Conservation (phyloP, 352 stramenopile species). For the Aphanomyces cochlioides region DNA sequence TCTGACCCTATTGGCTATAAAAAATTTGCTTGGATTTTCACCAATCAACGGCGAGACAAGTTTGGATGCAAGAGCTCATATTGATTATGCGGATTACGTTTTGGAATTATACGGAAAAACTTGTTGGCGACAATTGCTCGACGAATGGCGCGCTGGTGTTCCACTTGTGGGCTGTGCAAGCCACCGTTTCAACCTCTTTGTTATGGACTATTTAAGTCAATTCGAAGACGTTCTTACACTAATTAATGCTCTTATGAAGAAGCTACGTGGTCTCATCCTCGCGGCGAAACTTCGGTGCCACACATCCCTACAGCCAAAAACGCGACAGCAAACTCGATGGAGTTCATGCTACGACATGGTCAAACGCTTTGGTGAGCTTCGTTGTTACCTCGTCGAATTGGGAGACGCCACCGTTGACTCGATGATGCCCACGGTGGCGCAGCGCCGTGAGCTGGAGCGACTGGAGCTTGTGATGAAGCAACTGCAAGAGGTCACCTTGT, state of each 20-base stretch:
- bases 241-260: not conserved
- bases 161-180: not conserved
- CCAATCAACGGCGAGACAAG: not conserved
- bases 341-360: not conserved
- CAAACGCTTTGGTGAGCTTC: not conserved
- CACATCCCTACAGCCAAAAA: not conserved
- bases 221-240: not conserved
- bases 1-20: not conserved
- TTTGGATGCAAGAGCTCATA: no score
- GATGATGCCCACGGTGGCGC: no score
- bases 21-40: not conserved
- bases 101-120: not conserved
- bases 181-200: no score
- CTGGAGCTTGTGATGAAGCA: no score
- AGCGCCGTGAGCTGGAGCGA: no score
- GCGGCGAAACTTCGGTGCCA: not conserved
- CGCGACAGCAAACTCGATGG: not conserved
- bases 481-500: no score
- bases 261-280: not conserved
- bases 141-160: no score
- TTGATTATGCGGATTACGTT: not conserved
- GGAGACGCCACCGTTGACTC: not conserved
- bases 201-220: no score
- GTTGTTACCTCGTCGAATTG: not conserved
- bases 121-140: not conserved